Evolutionary conservation across 768 basidiomycete species (phyloP), one percentile per base, ranked within the genome.

Genomic region (Leccinum uliginosum): DNA sequence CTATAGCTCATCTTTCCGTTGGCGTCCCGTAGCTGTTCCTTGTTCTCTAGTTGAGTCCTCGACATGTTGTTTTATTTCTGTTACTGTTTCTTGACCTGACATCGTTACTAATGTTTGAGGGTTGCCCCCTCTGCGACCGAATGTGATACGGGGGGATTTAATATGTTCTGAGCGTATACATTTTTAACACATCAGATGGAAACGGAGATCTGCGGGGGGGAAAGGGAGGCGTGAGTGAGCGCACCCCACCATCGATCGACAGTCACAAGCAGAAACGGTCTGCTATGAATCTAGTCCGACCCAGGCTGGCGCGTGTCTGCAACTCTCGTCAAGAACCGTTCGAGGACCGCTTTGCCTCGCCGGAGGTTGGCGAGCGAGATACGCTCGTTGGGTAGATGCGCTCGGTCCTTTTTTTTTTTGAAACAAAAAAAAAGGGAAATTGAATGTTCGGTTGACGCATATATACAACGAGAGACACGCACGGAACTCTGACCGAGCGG

Each of bases 401-500:
- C 94, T 78, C 87, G 91, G 67, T 90, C 93, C 92, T 89, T 62
- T 50, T 6, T 10, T 30, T 19, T 7, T 8, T 5, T n/a, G n/a
- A n/a, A n/a, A n/a, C n/a, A n/a, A 0, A 30, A 6, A 34, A 15
- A 7, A 8, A 17, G 8, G 9, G 17, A 9, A 3, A 10, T 11
- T 49, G 29, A 29, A 19, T 17, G 10, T 10, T 8, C 29, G 10
- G n/a, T n/a, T 1, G 15, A 48, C 27, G 9, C 27, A 19, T 23
- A 8, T 29, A 49, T 19, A 8, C n/a, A n/a, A 24, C 17, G 1
- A 12, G 48, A 49, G 48, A 40, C 17, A 75, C 85, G 67, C 60
- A 92, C 92, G 40, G 87, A 84, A 70, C 89, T 91, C 68, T 96
- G 93, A 0, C 96, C 97, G 74, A 99, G 84, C 0, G 97, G 97